Percentiles rank a stretch among this genome's conserved stretches.
Evolutionary conservation across 345 rosid genomes (phyloP).

Genomic region (Moringa oleifera): DNA sequence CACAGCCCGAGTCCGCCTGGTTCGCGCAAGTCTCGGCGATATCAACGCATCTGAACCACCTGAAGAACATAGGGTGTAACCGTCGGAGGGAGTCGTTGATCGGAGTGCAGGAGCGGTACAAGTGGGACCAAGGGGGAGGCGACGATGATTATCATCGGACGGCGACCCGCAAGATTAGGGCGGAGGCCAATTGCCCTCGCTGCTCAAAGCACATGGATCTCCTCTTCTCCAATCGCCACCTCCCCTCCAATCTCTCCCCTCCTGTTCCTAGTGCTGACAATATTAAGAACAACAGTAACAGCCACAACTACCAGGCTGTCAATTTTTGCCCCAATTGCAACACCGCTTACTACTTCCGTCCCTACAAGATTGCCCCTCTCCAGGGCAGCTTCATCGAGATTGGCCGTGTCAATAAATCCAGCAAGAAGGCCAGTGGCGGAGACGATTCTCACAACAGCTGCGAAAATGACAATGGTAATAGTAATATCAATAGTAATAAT

Average conservation of each 20-base stretch:
- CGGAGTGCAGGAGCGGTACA: conserved; percentile 55
- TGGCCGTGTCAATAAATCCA: conserved; percentile 33
- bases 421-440: conserved; percentile 20
- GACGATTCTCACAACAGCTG: conserved; percentile 12
- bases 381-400: conserved; percentile 93
- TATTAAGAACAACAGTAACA: conserved; percentile 10
- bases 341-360: conserved; percentile 77
- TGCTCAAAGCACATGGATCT: conserved; percentile 85
- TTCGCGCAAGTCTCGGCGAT: conserved; percentile 18
- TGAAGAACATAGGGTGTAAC: conserved; percentile 26
- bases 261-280: conserved; percentile 16
- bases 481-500: neutral
- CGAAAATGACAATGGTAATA: neutral
- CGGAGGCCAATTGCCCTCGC: conserved; percentile 90
- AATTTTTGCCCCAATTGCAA: conserved; percentile 89
- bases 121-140: conserved; percentile 63
- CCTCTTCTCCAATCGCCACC: conserved; percentile 59
- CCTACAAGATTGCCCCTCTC: conserved; percentile 55
- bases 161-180: conserved; percentile 60
- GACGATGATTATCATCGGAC: conserved; percentile 14
- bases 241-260: conserved; percentile 34
- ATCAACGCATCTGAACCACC: conserved; percentile 40
- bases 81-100: conserved; percentile 40
- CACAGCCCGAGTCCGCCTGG: neutral
- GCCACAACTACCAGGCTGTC: conserved; percentile 43